Evolutionary conservation across 768 basidiomycete genomes (phyloP), one percentile per base, ranked within the genome.

Genomic region (Boletus sp.): DNA sequence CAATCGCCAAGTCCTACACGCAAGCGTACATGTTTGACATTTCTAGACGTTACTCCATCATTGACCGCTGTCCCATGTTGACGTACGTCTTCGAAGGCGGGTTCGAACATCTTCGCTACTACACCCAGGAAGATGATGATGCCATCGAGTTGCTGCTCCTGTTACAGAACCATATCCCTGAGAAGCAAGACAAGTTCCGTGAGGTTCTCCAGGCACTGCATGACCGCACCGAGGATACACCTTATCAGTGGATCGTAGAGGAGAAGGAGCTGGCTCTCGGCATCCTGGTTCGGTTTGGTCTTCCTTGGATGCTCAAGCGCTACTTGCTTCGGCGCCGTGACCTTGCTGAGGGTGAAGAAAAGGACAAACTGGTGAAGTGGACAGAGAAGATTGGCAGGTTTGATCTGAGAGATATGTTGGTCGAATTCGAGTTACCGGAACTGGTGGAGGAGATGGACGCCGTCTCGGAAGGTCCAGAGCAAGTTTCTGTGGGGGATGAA

Each of bases 81-180:
- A 64, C 60, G 6, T 69, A 68, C 40, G 68, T 69, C 47, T 62
- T 69, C 37, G 68, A 69, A 1, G 64, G 66, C 46, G 68, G 68
- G 24, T 55, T 69, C 24, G 69, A 69, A 28, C 62, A 69, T 41
- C 64, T 71, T 54, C 54, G 56, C 4, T 49, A 68, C 40, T 71
- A 68, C 42, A 56, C 55, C 17, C 54, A 60, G n/a, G 68, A 69
- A 46, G 69, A 70, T 40, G 64, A 70, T 7, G 60, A 61, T 24
- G 67, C 55, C 29, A 65, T 69, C 50, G 57, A 70, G 24, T 44
- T 68, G 47, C 42, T 70, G 55, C 42, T 60, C 11, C 45, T 47
- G 6, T 44, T 69, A 15, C 60, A 70, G 47, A 55, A 51, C 8
- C 61, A 69, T 15, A 39, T 68, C 7, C 46, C 54, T 2, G 59